phyloP scores from a whole-genome alignment of 176 grass and related monocot genomes.

The Aegilops tauschii region DNA sequence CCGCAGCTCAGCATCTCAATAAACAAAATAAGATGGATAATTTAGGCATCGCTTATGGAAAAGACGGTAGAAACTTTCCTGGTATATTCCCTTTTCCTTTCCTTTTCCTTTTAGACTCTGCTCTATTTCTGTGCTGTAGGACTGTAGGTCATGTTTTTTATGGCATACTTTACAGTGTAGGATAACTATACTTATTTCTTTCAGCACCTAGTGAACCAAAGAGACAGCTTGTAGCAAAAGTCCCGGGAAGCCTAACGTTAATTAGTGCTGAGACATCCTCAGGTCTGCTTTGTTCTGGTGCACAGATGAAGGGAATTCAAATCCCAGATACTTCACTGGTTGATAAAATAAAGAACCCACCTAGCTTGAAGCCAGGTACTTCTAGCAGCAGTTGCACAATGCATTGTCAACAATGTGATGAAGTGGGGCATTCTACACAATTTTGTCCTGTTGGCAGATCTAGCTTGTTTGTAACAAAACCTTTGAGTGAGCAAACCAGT shows the following conservation, averaged over 20 bases:
- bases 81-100: constrained; percentile 29
- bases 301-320: constrained; percentile 41
- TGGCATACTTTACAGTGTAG: constrained; percentile 20
- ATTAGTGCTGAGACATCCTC: constrained; percentile 40
- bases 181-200: constrained; percentile 31
- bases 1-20: constrained; percentile 24
- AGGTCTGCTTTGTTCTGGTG: constrained; percentile 46
- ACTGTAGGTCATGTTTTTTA: constrained; percentile 3
- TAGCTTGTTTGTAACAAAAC: constrained; percentile 50
- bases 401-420: constrained; percentile 77
- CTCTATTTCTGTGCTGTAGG: not conserved
- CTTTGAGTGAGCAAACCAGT: constrained; percentile 52
- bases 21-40: constrained; percentile 33
- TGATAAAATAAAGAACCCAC: constrained; percentile 46
- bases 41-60: constrained; percentile 39
- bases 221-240: constrained; percentile 47
- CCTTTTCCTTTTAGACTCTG: not conserved
- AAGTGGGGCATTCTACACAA: constrained; percentile 66
- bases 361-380: constrained; percentile 42
- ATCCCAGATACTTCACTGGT: constrained; percentile 32
- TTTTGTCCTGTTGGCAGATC: constrained; percentile 59
- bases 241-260: constrained; percentile 17
- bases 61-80: constrained; percentile 33
- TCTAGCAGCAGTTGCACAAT: constrained; percentile 19
- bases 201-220: constrained; percentile 68